phyloP scores from a whole-genome alignment of 2,329 filamentous ascomycete genomes.

The Penicillium sp. region DNA sequence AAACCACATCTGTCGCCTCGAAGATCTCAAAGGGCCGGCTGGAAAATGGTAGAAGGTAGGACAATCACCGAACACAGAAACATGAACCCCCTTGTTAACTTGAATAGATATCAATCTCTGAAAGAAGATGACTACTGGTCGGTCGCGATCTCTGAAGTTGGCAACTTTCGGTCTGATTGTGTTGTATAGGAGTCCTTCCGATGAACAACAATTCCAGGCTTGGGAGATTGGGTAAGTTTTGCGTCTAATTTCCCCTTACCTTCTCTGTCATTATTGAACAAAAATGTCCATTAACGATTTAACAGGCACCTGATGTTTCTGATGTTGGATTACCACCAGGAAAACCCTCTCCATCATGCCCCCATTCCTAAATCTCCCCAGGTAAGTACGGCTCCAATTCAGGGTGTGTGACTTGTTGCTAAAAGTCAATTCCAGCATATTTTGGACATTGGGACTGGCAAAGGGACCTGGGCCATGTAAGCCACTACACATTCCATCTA shows the following conservation, averaged over 20 bases:
- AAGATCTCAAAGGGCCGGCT: conserved; percentile 14
- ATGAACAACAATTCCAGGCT: conserved; percentile 21
- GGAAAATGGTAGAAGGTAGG: conserved; percentile 19
- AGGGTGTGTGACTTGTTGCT: background rate
- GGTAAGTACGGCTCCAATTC: background rate
- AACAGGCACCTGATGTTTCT: conserved; percentile 18
- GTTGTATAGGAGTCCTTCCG: conserved; percentile 16
- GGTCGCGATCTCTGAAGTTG: background rate
- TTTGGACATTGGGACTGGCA: conserved; percentile 19
- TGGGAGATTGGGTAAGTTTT: conserved; percentile 18
- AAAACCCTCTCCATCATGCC: conserved; percentile 17
- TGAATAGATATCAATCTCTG: conserved; percentile 15
- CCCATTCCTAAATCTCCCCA: conserved; percentile 15
- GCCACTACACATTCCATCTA: background rate
- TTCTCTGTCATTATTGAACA: background rate
- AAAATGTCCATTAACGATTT: background rate
- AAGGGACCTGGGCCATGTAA: conserved; percentile 22
- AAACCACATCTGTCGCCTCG: conserved; percentile 18
- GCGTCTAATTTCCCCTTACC: background rate
- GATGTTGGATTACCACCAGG: conserved; percentile 15
- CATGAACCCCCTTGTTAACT: background rate
- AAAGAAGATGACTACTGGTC: conserved; percentile 23
- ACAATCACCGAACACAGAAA: conserved; percentile 21
- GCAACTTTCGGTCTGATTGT: background rate
- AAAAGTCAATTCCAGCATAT: conserved; percentile 9